Evolutionary conservation across 2,329 filamentous ascomycete species (phyloP), one percentile per base, ranked within the genome.

Genomic region (Neopestalotiopsis clavispora): DNA sequence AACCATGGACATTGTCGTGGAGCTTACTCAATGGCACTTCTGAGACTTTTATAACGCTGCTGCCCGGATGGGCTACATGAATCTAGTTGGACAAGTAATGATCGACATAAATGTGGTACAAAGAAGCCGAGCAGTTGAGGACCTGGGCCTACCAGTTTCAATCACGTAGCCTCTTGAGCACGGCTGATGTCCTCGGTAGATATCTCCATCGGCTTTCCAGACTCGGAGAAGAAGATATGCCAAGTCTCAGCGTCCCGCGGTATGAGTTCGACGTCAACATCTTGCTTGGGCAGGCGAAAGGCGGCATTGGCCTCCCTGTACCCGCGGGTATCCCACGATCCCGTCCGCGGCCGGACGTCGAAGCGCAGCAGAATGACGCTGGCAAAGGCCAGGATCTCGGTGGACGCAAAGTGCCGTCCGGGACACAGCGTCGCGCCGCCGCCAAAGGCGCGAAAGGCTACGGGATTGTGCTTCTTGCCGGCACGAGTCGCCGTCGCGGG

Each of bases 281-380:
- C 63, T 7, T n/a, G 40, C 5, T 52, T 32, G 3, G 63, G 63
- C 4, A 65, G 17, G 40, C 63, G 63, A 30, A 65, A 65, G 4
- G 63, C 63, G 40, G 63, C 63, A 52, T 65, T 65, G 7, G 63
- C 45, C 30, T 65, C 63, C 28, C 45, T 56, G n/a, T 56, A 65
- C 23, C 12, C 4, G 10, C 10, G 14, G 12, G 63, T 65, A 30
- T 34, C 23, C 63, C 63, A 65, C 17, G 63, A 52, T 2, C 42
- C 63, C 9, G 20, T 7, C 4, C 52, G 20, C 6, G 63, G 63
- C 28, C 20, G 28, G 63, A 52, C 30, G n/a, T 65, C 63, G 42
- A 65, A 65, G 10, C 63, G 63, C 32, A 65, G n/a, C 10, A 65
- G 42, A 14, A 65, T 56, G 42, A 65, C 45, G 28, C 40, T 52